Evolutionary conservation across 768 basidiomycete genomes (phyloP).

Genomic region (Xanthoconium stramineum): DNA sequence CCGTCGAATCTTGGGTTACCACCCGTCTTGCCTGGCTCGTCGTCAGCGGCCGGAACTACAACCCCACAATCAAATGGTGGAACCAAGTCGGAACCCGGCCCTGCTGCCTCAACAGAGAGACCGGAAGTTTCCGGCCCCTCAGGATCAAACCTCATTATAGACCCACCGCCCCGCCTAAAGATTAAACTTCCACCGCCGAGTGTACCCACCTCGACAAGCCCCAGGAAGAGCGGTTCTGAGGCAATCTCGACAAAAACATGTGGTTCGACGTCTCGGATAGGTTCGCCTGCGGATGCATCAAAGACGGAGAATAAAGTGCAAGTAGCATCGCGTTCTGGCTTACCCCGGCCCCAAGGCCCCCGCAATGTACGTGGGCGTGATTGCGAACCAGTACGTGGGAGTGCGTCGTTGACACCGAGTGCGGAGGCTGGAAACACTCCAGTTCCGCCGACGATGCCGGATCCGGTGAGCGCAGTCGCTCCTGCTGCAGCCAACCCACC

Average conservation of each 20-base stretch:
- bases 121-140: neutral
- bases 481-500: neutral
- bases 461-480: neutral
- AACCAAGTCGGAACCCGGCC: neutral
- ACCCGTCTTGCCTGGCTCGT: neutral
- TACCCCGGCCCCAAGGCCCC: neutral
- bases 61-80: neutral
- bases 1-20: constrained; percentile 17
- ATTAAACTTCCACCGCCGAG: neutral
- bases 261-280: neutral
- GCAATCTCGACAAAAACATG: neutral
- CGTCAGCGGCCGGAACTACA: neutral
- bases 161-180: neutral
- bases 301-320: neutral
- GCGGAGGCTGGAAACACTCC: neutral
- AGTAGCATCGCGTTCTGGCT: neutral
- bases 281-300: neutral
- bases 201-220: neutral
- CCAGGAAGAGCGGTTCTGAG: neutral
- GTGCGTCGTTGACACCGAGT: neutral
- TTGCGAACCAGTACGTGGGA: neutral
- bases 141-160: neutral
- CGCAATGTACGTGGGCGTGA: neutral
- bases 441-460: neutral
- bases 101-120: neutral